A percentile compares a stretch with the other conserved stretches of the same genome.
phyloP scores from a whole-genome alignment of 2,329 filamentous ascomycete species.

The Lachnellula subtilissima region DNA sequence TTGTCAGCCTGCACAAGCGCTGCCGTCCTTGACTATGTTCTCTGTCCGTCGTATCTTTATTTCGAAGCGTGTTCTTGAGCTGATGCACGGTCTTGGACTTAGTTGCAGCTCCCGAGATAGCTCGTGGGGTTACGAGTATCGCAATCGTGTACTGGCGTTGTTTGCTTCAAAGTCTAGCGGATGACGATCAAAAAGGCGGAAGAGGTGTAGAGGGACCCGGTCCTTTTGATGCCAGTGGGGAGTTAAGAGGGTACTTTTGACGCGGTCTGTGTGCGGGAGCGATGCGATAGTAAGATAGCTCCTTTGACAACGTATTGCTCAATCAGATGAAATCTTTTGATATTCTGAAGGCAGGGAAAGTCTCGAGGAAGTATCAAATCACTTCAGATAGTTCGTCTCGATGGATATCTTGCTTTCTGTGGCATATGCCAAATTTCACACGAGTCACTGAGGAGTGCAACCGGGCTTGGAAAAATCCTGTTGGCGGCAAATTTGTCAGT shows the following conservation, averaged over 20 bases:
- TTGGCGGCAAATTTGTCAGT: constrained; percentile 2
- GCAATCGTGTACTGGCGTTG: neutral
- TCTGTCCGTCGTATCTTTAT: constrained; percentile 24
- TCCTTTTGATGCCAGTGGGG: constrained; percentile 7
- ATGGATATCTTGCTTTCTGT: constrained; percentile 11
- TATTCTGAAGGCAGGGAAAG: constrained; percentile 2
- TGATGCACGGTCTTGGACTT: constrained; percentile 10
- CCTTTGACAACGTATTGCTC: neutral
- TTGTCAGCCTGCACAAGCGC: constrained; percentile 14
- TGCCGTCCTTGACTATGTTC: constrained; percentile 14
- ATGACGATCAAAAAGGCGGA: neutral
- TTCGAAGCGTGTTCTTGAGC: constrained; percentile 7
- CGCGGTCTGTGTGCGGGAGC: neutral
- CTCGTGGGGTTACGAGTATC: constrained; percentile 6
- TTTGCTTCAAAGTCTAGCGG: constrained; percentile 16
- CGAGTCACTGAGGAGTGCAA: neutral
- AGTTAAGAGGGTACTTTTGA: constrained; percentile 1
- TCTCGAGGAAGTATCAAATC: constrained; percentile 3
- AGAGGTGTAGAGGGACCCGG: neutral
- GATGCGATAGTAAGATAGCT: neutral
- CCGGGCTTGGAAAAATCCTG: constrained; percentile 3
- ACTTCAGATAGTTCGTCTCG: constrained; percentile 5
- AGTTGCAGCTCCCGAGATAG: constrained; percentile 12
- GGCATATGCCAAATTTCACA: constrained; percentile 12
- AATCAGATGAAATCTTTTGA: neutral